phyloP scores from a whole-genome alignment of 1,284 basidiomycete genomes.

The Ustilago nuda region DNA sequence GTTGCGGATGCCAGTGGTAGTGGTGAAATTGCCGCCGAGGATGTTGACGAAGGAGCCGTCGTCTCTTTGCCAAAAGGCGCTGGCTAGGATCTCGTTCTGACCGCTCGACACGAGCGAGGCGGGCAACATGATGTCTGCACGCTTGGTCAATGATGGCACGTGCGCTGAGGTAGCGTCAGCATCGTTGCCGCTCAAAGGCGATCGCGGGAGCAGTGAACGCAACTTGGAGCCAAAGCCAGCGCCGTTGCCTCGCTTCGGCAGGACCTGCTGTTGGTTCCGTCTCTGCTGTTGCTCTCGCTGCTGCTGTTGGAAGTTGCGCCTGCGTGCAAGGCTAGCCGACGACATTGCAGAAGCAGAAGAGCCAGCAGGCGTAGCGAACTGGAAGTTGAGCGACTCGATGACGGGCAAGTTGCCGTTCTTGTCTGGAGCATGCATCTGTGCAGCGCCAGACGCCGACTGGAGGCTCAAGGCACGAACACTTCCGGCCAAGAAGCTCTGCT shows the following conservation, averaged over 20 bases:
- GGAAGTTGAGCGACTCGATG: conserved; percentile 61
- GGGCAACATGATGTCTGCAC: conserved; percentile 54
- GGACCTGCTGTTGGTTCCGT: not conserved
- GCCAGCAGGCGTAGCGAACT: conserved; percentile 75
- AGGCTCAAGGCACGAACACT: conserved; percentile 70
- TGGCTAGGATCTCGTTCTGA: conserved; percentile 85
- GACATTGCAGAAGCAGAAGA: conserved; percentile 26
- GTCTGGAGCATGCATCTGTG: conserved; percentile 67
- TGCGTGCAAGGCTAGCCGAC: conserved; percentile 29
- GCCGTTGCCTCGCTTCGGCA: not conserved
- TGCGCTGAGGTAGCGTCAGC: conserved; percentile 1
- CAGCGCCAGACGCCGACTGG: conserved; percentile 70
- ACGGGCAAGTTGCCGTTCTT: conserved; percentile 60
- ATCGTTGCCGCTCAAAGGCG: conserved; percentile 3
- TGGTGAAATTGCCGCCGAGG: conserved; percentile 90
- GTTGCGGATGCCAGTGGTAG: conserved; percentile 73
- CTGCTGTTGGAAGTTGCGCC: conserved; percentile 16
- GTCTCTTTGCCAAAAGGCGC: conserved; percentile 88
- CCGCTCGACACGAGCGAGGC: conserved; percentile 73
- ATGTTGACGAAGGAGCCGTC: conserved; percentile 74
- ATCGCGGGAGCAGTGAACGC: conserved; percentile 34
- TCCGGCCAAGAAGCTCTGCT: conserved; percentile 70
- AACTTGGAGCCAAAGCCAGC: conserved; percentile 28
- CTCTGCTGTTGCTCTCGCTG: conserved; percentile 13
- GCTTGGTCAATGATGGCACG: conserved; percentile 30